These are phyloP conservation scores for Dactylellina drechsleri DNA, from an alignment of 2,329 filamentous ascomycete genomes.

Conservation along the genomic window DNA sequence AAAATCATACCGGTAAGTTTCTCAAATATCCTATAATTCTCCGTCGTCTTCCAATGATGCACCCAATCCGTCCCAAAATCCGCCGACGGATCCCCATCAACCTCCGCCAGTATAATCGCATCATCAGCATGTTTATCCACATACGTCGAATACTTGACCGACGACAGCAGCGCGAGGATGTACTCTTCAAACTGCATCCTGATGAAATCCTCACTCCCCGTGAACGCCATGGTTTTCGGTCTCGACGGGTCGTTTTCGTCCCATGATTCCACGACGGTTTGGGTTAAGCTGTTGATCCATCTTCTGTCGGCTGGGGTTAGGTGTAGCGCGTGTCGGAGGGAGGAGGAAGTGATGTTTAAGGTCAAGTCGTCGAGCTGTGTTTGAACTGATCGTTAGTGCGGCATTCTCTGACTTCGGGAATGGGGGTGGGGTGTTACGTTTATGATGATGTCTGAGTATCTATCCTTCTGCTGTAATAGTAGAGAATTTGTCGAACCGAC, in stretches of 20 bases:
- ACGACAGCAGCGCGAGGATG: slow-evolving; percentile 84
- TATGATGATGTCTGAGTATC: slow-evolving; percentile 94
- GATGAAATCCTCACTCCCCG: slow-evolving; percentile 97
- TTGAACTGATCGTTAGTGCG: not conserved
- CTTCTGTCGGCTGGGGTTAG: slow-evolving; percentile 87
- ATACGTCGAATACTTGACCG: slow-evolving; percentile 87
- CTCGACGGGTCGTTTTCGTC: slow-evolving; percentile 87
- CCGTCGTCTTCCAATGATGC: slow-evolving; percentile 84
- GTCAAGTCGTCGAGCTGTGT: slow-evolving; percentile 80
- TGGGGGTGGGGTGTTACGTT: slow-evolving; percentile 67
- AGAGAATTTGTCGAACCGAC: slow-evolving; percentile 97
- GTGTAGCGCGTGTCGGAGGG: slow-evolving; percentile 77
- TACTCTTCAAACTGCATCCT: slow-evolving; percentile 97
- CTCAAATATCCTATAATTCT: slow-evolving; percentile 92
- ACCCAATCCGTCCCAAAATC: slow-evolving; percentile 90
- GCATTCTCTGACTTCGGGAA: too few relatives aligned
- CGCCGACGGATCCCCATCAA: slow-evolving; percentile 80
- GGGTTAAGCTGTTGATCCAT: slow-evolving; percentile 96
- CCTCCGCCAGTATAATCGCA: slow-evolving; percentile 68
- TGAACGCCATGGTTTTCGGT: slow-evolving; percentile 94
- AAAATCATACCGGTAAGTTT: slow-evolving; percentile 61
- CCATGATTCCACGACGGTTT: slow-evolving; percentile 95
- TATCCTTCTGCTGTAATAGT: slow-evolving; percentile 89
- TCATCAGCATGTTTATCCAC: slow-evolving; percentile 67
- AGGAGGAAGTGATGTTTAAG: slow-evolving; percentile 83